Evolutionary conservation across 78 protist species (phyloP).

Genomic region (Mantamonas sphyraenae): DNA sequence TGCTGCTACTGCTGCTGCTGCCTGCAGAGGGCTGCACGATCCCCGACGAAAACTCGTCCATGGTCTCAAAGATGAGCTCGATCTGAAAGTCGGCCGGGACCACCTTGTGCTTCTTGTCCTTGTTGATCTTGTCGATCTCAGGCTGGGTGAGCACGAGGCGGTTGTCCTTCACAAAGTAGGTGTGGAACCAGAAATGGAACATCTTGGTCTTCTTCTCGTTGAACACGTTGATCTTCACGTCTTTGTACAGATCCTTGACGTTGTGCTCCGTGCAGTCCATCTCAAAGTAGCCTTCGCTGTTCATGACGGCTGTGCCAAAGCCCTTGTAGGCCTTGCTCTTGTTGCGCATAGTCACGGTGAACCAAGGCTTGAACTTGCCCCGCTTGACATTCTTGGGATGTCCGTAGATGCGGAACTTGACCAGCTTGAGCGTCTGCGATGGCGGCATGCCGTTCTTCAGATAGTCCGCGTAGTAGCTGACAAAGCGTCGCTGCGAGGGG

Average conservation of each 20-base stretch:
- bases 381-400: too few relatives aligned
- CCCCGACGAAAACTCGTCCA: background rate
- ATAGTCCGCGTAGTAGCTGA: slow-evolving; percentile 41
- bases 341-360: background rate
- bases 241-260: background rate
- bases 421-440: background rate
- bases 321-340: too few relatives aligned
- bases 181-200: slow-evolving; percentile 72
- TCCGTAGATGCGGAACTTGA: background rate
- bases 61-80: slow-evolving; percentile 27
- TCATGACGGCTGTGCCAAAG: slow-evolving; percentile 14
- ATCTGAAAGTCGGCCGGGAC: slow-evolving; percentile 34
- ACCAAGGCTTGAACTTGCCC: background rate
- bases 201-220: slow-evolving; percentile 17
- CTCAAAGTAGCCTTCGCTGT: slow-evolving; percentile 35
- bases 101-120: slow-evolving; percentile 60
- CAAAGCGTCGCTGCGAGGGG: slow-evolving; percentile 65
- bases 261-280: background rate
- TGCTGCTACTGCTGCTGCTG: too few relatives aligned
- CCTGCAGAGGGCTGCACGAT: too few relatives aligned
- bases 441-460: background rate
- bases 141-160: slow-evolving; percentile 20
- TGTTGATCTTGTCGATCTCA: slow-evolving; percentile 66
- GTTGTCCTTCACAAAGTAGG: slow-evolving; percentile 31
- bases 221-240: background rate